A percentile compares a stretch with the other conserved stretches of the same genome.
These are phyloP conservation scores for Rhodotorula sp. DNA, from an alignment of 1,284 basidiomycete genomes.

Conservation along the genomic window DNA sequence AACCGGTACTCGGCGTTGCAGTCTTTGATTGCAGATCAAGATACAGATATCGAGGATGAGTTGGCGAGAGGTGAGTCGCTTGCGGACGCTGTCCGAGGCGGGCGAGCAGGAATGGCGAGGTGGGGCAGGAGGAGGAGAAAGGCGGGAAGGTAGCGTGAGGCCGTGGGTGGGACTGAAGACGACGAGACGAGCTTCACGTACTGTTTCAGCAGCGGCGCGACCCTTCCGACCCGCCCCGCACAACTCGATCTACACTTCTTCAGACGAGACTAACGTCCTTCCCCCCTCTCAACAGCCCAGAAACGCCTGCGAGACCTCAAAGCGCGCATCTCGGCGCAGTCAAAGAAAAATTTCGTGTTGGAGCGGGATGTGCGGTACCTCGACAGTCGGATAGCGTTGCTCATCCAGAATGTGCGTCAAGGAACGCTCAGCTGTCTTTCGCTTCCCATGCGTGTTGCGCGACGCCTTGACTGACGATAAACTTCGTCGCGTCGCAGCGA, in stretches of 20 bases:
- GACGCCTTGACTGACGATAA: no score
- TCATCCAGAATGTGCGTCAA: slow-evolving; percentile 86
- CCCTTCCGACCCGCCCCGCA: no score
- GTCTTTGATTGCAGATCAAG: slow-evolving; percentile 65
- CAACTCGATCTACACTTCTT: not conserved
- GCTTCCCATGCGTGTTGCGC: no score
- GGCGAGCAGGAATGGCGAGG: not conserved
- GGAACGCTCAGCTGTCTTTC: no score
- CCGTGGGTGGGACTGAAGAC: no score
- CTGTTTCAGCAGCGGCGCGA: no score
- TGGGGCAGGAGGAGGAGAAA: not conserved
- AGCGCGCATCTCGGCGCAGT: slow-evolving; percentile 94
- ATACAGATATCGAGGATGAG: slow-evolving; percentile 97
- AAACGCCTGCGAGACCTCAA: slow-evolving; percentile 94
- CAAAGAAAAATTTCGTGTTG: slow-evolving; percentile 98
- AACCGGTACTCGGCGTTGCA: slow-evolving; percentile 96
- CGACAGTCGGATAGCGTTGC: slow-evolving; percentile 91
- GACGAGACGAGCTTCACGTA: no score
- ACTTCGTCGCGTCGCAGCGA: slow-evolving; percentile 27
- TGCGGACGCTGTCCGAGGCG: not conserved
- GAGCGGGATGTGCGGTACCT: slow-evolving; percentile 98
- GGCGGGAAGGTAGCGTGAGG: not conserved
- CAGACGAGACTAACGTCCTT: not conserved
- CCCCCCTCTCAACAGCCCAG: slow-evolving; percentile 62
- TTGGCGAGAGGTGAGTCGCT: slow-evolving; percentile 73